Evolutionary conservation across 495 filamentous ascomycete species (phyloP), one percentile per base, ranked within the genome.

Genomic region (Penicillium herquei): DNA sequence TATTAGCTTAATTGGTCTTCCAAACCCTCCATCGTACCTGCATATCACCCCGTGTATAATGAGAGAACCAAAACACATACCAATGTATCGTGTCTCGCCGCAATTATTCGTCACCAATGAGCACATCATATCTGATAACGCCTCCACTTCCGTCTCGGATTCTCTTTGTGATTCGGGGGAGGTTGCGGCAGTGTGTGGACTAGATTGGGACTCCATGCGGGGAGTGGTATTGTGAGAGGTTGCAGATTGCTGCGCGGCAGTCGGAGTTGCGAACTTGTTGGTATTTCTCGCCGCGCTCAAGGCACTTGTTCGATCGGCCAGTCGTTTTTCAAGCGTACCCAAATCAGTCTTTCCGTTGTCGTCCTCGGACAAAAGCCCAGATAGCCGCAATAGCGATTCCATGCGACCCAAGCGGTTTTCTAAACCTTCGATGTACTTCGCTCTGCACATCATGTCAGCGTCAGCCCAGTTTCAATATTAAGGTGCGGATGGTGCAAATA

Each of bases 101-200:
- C 86, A 89, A 62, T 96, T 95, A 57, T 96, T 98, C 7, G 94
- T 98, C n/a, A 98, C 93, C 39, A 98, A 75, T 1, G 92, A 96
- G 70, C 94, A 97, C 94, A 98, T 98, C 88, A 97, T 96, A 72
- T 98, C 94, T 8, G 94, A 96, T 56, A 98, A 67, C 1, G 85
- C 88, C 65, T 95, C 93, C 7, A 96, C 92, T 63, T 96, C 89
- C 40, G 82, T 81, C 57, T 89, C 86, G 1, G 76, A 73, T 55
- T 81, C 79, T 52, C 78, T 79, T 39, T 81, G 73, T 33, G 76
- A 80, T 16, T 71, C 73, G 1, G 85, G 84, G 4, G 88, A 88
- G 6, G 85, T 80, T 44, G 83, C 70, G 30, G 84, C 77, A 37
- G 81, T 85, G 33, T 70, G 80, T 7, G 86, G 81, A 12, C 81